Base-by-base conservation (phyloP, 768 basidiomycete species). In the Pulveroboletus sp. region DNA sequence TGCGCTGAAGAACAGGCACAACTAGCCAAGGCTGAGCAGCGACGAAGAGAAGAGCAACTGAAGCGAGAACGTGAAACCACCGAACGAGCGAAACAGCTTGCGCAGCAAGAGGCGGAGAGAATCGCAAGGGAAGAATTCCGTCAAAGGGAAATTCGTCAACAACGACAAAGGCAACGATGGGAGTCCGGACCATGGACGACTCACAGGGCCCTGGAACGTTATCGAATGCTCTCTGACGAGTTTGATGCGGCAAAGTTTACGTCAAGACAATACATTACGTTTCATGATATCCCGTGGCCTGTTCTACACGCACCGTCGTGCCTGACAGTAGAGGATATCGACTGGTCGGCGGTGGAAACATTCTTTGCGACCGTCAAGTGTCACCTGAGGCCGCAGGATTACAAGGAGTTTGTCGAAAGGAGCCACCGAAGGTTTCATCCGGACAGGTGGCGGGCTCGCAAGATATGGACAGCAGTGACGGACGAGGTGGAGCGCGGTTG, bases 351-450 rank as follows among this genome's bases (percentile, higher is more conserved):
- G 0, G 87, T 90, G 42, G 85, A 87, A 60, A 70, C 70, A 18
- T 92, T 92, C 66, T 91, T 90, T 59, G 65, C 65, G 14, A 71
- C 72, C 6, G 75, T 83, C 26, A 73, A 71, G 57, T 52, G 56
- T 15, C 73, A 76, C 39, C 76, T 88, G 75, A 74, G 79, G 21
- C 47, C 66, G 15, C 79, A 83, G 62, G 84, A 86, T 43, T 89
- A 79, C 67, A 81, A 77, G 59, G 64, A 63, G 2, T 76, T 90
- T 48, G 74, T 91, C 3, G 79, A 86, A 68, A 81, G 80, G 59
- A 85, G 83, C 57, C 79, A 89, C 58, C 75, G 80, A 36, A 70
- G 87, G 45, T 91, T 89, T 64, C 90, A 90, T 57, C 86, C 87
- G 2, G 89, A 91, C 65, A 71, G 85, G 52, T 93, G 87, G 89